These are phyloP conservation scores for Diplodia intermedia DNA, from an alignment of 2,329 filamentous ascomycete genomes.

Conservation along the genomic window DNA sequence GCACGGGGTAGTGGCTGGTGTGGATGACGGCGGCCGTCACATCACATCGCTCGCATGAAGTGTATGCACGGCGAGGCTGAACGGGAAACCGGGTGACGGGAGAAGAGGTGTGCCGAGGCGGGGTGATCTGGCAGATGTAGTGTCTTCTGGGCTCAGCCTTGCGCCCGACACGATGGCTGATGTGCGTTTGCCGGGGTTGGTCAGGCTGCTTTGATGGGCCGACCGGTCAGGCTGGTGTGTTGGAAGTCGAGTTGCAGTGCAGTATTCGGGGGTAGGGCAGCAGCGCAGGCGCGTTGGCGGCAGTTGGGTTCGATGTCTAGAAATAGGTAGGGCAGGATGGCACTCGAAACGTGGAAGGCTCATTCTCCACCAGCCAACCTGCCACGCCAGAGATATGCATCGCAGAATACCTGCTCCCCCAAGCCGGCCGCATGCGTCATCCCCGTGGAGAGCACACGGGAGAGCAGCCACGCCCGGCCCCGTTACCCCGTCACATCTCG, in stretches of 20 bases:
- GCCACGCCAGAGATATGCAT: constrained; percentile 21
- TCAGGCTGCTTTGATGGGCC: constrained; percentile 15
- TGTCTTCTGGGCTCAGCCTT: constrained; percentile 25
- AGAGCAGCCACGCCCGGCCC: constrained; percentile 25
- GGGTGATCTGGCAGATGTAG: constrained; percentile 29
- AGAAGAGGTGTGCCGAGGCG: constrained; percentile 21
- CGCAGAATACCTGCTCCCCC: constrained; percentile 14
- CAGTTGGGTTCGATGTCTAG: constrained; percentile 24
- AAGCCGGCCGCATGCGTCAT: constrained; percentile 25
- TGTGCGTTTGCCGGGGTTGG: constrained; percentile 1
- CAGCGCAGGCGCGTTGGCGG: constrained; percentile 18
- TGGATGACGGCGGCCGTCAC: constrained; percentile 18
- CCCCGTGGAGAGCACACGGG: constrained; percentile 19
- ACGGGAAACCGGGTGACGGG: constrained; percentile 22
- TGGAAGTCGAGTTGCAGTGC: neutral
- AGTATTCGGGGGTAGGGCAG: neutral
- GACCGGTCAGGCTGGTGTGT: constrained; percentile 23
- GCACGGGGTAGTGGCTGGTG: constrained; percentile 21
- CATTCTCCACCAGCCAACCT: constrained; percentile 24
- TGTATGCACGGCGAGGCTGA: constrained; percentile 29
- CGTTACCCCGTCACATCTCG: constrained; percentile 19
- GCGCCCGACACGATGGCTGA: constrained; percentile 11
- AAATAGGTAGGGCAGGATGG: constrained; percentile 19
- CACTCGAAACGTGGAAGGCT: constrained; percentile 9
- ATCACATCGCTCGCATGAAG: constrained; percentile 27